These are phyloP conservation scores for Dryas alaskensis DNA, from an alignment of 306 rosid species.

Conservation along the genomic window DNA sequence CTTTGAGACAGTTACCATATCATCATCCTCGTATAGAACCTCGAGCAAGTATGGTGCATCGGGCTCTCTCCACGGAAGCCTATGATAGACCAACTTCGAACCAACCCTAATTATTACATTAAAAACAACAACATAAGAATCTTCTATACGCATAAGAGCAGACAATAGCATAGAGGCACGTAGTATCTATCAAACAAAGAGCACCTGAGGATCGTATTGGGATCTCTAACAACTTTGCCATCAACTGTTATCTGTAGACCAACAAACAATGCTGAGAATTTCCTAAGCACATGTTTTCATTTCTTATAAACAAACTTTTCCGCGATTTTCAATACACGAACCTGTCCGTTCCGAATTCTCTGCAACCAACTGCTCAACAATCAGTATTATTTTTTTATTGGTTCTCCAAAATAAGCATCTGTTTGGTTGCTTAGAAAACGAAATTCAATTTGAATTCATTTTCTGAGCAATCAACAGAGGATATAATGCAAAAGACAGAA, in stretches of 20 bases:
- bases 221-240: slow-evolving; percentile 59
- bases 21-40: slow-evolving; percentile 72
- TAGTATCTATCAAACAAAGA: slow-evolving; percentile 11
- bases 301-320: slow-evolving; percentile 16
- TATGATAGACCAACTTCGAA: slow-evolving; percentile 68
- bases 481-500: background rate
- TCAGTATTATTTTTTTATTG: slow-evolving; percentile 12
- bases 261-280: slow-evolving; percentile 28
- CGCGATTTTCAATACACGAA: slow-evolving; percentile 34
- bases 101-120: slow-evolving; percentile 41
- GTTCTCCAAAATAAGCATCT: background rate
- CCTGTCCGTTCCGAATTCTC: slow-evolving; percentile 81
- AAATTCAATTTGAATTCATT: background rate
- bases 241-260: slow-evolving; percentile 62
- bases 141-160: slow-evolving; percentile 1
- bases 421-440: background rate
- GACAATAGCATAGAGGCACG: background rate
- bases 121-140: slow-evolving; percentile 14
- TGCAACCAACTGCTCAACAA: slow-evolving; percentile 79
- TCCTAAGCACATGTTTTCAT: slow-evolving; percentile 13
- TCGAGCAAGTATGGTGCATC: slow-evolving; percentile 65
- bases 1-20: slow-evolving; percentile 49
- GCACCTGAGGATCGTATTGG: slow-evolving; percentile 63
- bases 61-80: slow-evolving; percentile 90
- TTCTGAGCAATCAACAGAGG: slow-evolving; percentile 1